These are phyloP conservation scores for Waltiozyma sp. DNA, from an alignment of 1,139 yeast genomes.

Conservation along the genomic window DNA sequence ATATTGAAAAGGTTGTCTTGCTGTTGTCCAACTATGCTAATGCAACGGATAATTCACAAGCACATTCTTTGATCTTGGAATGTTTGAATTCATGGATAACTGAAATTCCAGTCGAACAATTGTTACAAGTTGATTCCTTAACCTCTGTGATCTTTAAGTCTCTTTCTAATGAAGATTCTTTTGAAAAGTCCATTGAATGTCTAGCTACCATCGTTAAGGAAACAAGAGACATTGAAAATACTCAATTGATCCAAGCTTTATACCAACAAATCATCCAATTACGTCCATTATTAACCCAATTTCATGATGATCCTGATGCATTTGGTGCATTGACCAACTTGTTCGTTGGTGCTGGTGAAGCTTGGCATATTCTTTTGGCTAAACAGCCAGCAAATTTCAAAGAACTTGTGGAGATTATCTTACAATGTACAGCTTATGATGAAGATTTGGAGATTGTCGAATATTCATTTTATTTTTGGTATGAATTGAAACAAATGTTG, in stretches of 20 bases:
- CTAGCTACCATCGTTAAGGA: constrained; percentile 68
- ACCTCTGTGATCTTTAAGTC: constrained; percentile 63
- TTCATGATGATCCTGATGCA: constrained; percentile 55
- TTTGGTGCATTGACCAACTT: constrained; percentile 66
- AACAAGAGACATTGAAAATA: constrained; percentile 63
- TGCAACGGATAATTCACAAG: constrained; percentile 21
- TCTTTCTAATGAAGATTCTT: constrained; percentile 50
- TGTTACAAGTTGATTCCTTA: constrained; percentile 51
- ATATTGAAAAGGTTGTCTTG: constrained; percentile 58
- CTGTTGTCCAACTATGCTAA: constrained; percentile 44
- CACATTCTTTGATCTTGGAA: constrained; percentile 40
- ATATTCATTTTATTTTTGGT: constrained; percentile 92
- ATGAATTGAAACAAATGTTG: constrained; percentile 60
- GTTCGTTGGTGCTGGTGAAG: constrained; percentile 87
- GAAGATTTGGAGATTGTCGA: constrained; percentile 83
- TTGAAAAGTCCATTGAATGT: constrained; percentile 85
- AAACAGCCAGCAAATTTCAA: constrained; percentile 60
- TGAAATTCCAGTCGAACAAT: constrained; percentile 64
- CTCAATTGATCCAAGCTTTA: constrained; percentile 52
- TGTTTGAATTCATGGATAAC: constrained; percentile 85
- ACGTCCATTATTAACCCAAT: constrained; percentile 35
- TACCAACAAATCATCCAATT: constrained; percentile 57
- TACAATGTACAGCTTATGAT: constrained; percentile 51
- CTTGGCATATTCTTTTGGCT: constrained; percentile 87
- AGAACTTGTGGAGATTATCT: constrained; percentile 64